A percentile compares a stretch with the other conserved stretches of the same genome.
Conservation (phyloP, 805 yeast genomes). For the Hanseniaspora guilliermondii region DNA sequence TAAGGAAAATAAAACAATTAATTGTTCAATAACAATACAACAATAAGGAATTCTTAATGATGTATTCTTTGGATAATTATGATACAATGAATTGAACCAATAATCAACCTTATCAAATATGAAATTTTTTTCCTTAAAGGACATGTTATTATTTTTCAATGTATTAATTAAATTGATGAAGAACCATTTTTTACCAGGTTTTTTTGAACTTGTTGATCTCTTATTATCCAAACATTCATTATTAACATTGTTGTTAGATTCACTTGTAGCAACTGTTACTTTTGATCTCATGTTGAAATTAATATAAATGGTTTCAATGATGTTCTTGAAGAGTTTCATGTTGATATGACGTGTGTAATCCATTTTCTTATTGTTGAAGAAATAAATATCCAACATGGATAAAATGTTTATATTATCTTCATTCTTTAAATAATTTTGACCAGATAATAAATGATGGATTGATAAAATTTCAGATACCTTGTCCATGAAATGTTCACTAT, state of each 20-base stretch:
- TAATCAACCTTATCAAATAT: neutral
- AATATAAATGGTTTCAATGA: conserved; percentile 3
- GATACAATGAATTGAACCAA: neutral
- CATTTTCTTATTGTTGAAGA: conserved; percentile 10
- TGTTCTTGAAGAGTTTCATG: conserved; percentile 6
- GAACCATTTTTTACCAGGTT: neutral
- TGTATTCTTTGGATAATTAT: neutral
- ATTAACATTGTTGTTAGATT: neutral
- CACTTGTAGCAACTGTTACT: neutral
- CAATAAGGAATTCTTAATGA: neutral
- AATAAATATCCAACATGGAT: neutral
- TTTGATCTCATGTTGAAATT: conserved; percentile 2
- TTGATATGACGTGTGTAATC: conserved; percentile 9
- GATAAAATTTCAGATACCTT: conserved; percentile 5
- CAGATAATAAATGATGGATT: neutral
- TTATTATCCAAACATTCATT: neutral
- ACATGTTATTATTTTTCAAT: neutral
- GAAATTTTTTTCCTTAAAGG: neutral
- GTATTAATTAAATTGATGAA: neutral
- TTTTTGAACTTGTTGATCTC: neutral
- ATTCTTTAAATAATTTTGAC: neutral
- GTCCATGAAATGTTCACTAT: conserved; percentile 12
- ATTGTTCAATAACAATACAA: neutral
- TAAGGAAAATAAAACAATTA: neutral
- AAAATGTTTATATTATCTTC: neutral